Evolutionary conservation across 1,284 basidiomycete genomes (phyloP), one percentile per base, ranked within the genome.

Genomic region (Ustilago nuda): DNA sequence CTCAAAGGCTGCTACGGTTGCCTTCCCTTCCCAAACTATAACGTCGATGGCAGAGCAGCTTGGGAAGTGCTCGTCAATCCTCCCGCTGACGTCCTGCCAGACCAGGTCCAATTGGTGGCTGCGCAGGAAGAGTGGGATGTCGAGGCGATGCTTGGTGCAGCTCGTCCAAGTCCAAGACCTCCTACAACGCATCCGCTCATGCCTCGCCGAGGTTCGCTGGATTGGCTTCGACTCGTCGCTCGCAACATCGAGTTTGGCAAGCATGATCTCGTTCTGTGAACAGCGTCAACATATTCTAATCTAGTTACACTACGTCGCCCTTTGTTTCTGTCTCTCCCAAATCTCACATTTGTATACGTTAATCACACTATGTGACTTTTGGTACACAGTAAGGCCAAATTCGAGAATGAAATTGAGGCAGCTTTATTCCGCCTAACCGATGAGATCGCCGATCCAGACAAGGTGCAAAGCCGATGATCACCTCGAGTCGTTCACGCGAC

Each of bases 111-210:
- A 23, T 51, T 58, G 62, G 50, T 6, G 11, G 59, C 66, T 17
- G 66, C 59, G n/a, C 62, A 74, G 35, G 66, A 74, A 8, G 66
- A 69, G 32, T 74, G 72, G 66, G 72, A 74, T 23, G 66, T 74
- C 45, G 72, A 74, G 39, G 62, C 66, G 30, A 66, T 69, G 59
- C 52, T 74, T 9, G 66, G 72, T 4, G 56, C 63, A 13, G 57
- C 48, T 48, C 62, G 45, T 41, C 72, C 72, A 17, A 58, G 66
- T 17, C 52, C 64, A 17, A 55, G 66, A 35, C 52, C 64, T 2
- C 60, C 70, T 9, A 50, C 56, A 9, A 67, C 56, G 65, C 61
- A 72, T 50, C 61, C 64, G n/a, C 48, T 72, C 8, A 43, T 53
- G 46, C 72, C 72, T 32, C 58, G 50, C 0, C 54, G 72, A 30